Evolutionary conservation across 257 asterid genomes (phyloP), one percentile per base, ranked within the genome.

Genomic region (Forsythia suspensa): DNA sequence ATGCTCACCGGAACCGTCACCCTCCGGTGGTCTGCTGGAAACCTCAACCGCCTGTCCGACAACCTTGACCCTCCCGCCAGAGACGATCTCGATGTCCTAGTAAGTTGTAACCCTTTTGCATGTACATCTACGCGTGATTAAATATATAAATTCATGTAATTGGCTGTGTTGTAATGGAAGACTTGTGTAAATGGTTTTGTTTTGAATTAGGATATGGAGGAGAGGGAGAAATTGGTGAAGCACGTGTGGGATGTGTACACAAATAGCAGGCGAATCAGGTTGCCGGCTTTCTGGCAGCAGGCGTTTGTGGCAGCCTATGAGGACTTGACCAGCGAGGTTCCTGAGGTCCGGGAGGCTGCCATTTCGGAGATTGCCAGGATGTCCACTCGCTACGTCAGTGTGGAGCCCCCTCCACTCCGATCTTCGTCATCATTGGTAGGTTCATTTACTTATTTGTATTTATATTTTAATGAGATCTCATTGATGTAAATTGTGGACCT

Each of bases 211-310:
- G 96, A 90, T 89, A 79, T 94, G 91, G 98, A 94, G 90, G 98
- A 94, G 86, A 92, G 98, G 83, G 97, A 91, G 94, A 90, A 88
- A 80, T 52, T 91, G 89, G 98, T 92, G 92, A 89, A 86, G 86
- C 96, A 90, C 74, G 91, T 92, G 97, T 94, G 98, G 98, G 96
- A 92, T 85, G 96, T 92, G 81, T 94, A 94, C 57, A 86, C 91
- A 68, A 90, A 87, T 77, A 85, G 92, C 82, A 89, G 85, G 61
- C 90, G 94, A 82, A 85, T 89, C 84, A 91, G 87, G 80, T 82
- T 92, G 88, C 81, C 84, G 3, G 88, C 89, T 40, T 94, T 92
- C 81, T 94, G 97, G 98, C 96, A 90, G 86, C 91, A 92, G 59
- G 97, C 98, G 5, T 92, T 94, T 80, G 97, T 90, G 79, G 96